Base-by-base conservation (phyloP, 257 asterid species). In the Solanum clarkiae region DNA sequence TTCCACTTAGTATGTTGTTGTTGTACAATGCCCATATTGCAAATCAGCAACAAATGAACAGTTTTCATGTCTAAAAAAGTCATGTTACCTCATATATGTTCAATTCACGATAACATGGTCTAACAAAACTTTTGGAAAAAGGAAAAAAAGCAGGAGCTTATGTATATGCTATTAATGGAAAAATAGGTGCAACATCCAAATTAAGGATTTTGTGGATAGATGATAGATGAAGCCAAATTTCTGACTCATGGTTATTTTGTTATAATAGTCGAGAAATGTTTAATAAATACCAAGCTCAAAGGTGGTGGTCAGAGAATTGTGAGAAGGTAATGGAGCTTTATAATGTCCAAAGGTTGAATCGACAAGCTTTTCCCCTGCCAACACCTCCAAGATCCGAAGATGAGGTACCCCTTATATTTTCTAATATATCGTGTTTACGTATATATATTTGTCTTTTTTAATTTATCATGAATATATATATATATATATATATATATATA, bases 201-300 rank as follows among this genome's bases (percentile, higher is more conserved):
- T 14, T 77, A 72, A 44, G 80, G 56, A 49, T 51, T 75, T 75
- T 49, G 5, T 75, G 44, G 16, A 24, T 75, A 49, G 56, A 49
- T 75, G 14, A 26, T 75, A 8, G 20, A 75, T 49, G 24, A 26
- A 75, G 59, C 24, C 62, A 15, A 8, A 16, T 24, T 24, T 51
- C 49, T 77, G 17, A 51, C 26, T 49, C 0, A 3, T 9, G 47
- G 44, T 77, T 77, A 15, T 29, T 77, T 54, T 11, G 15, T 53
- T 77, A 26, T 5, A 80, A 80, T 80, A 96, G 99, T 90, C 98
- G 98, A 66, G 99, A 96, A 84, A 91, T 90, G 89, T 96, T 93
- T 88, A 95, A 95, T 94, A 93, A 94, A 89, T 93, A 94, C 93
- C 98, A 96, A 95, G 99, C 99, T 49, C 99, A 96, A 87, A 91